Base-by-base conservation (phyloP, 2,329 filamentous ascomycete species). In the Kalaharituber pfeilii region DNA sequence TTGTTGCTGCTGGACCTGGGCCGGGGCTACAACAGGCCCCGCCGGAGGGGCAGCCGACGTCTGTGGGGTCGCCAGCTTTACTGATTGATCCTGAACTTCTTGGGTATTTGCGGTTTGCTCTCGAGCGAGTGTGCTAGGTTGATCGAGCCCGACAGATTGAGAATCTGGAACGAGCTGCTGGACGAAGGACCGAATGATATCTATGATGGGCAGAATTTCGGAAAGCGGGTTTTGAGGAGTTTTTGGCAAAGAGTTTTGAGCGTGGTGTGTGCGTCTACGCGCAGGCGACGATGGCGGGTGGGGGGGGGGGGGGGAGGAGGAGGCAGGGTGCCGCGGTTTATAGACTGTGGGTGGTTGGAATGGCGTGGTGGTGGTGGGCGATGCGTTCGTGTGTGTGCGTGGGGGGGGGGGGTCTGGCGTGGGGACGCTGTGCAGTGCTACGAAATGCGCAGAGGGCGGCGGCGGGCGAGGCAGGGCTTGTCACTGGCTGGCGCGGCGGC, bases 1-100 rank as follows among this genome's bases (percentile, higher is more conserved):
- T 33, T 56, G 53, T 27, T 51, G 53, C 36, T 55, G 55, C 30
- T 59, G 57, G 7, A 50, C 33, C n/a, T 56, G 50, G 28, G 52
- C 28, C 25, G 24, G 24, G 28, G 26, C 49, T 51, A 55, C 53
- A 50, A 56, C 55, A 8, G 52, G 8, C 52, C 47, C 49, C 8
- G 47, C 50, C 9, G 52, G 24, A 7, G 49, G 28, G n/a, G 52
- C 25, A 2, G 52, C 11, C 18, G 33, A 44, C 22, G 42, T 22
- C 49, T 55, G 53, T 15, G 42, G 42, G 42, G 52, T 36, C 18
- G 49, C 28, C 26, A 33, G 20, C 25, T 30, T 36, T 39, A 24
- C 5, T 13, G 42, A 47, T 47, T 47, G 42, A 7, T 47, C 42
- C 15, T 47, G 5, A 2, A 22, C 15, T 22, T 13, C 18, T 25